Evolutionary conservation across 2,329 filamentous ascomycete genomes (phyloP).

Genomic region (Aspergillus felis): DNA sequence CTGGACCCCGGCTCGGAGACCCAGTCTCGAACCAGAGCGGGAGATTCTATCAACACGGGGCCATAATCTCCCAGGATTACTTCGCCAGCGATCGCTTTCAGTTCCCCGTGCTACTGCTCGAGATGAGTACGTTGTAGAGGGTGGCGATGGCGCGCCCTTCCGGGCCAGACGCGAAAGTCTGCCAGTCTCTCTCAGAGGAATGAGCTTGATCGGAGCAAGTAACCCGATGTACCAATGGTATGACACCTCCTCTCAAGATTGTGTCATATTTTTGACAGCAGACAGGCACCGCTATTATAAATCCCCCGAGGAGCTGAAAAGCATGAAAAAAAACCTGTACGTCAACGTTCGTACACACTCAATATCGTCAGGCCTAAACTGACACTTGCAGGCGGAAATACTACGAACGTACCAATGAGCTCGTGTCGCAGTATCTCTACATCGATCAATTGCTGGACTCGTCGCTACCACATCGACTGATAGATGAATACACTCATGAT

Average conservation of each 20-base stretch:
- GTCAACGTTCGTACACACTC: slow-evolving; percentile 14
- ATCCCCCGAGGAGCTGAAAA: slow-evolving; percentile 66
- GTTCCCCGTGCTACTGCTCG: slow-evolving; percentile 14
- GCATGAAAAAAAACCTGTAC: slow-evolving; percentile 68
- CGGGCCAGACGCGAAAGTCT: slow-evolving; percentile 5
- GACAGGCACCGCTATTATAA: slow-evolving; percentile 74
- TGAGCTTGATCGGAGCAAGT: slow-evolving; percentile 71
- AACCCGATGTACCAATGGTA: slow-evolving; percentile 80
- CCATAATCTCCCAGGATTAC: slow-evolving; percentile 32
- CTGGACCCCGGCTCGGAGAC: slow-evolving; percentile 20
- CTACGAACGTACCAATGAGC: slow-evolving; percentile 82
- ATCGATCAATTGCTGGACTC: slow-evolving; percentile 89
- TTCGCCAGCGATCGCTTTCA: slow-evolving; percentile 26
- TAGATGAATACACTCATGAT: slow-evolving; percentile 71
- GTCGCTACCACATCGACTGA: slow-evolving; percentile 82
- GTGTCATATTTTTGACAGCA: not conserved
- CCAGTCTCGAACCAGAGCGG: slow-evolving; percentile 32
- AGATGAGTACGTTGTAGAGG: slow-evolving; percentile 8
- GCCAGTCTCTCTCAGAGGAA: not conserved
- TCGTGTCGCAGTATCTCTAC: slow-evolving; percentile 89
- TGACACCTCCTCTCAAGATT: slow-evolving; percentile 1
- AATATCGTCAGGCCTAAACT: not conserved
- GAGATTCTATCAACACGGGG: slow-evolving; percentile 37
- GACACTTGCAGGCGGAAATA: slow-evolving; percentile 62
- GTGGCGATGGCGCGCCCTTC: slow-evolving; percentile 29